Evolutionary conservation across 2,329 filamentous ascomycete species (phyloP).

Genomic region (Aphanoascus verrucosus): DNA sequence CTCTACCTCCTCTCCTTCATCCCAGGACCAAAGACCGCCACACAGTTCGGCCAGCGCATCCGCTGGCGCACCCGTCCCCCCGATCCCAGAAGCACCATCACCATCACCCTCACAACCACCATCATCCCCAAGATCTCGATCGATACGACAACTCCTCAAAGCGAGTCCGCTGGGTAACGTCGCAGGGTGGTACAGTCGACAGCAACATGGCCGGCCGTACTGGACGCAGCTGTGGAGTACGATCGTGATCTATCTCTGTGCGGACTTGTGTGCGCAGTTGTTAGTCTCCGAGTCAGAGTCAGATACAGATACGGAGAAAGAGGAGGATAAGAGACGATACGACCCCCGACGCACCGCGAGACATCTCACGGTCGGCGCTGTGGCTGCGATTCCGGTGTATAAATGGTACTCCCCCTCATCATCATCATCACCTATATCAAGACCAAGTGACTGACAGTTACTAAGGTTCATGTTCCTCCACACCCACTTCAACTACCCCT

Average conservation of each 20-base stretch:
- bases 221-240: conserved; percentile 68
- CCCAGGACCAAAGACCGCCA: no score
- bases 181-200: conserved; percentile 50
- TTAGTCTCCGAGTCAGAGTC: conserved; percentile 38
- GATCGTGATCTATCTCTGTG: conserved; percentile 66
- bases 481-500: conserved; percentile 71
- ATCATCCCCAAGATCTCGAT: not conserved
- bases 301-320: conserved; percentile 34
- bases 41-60: conserved; percentile 3
- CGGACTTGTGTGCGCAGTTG: conserved; percentile 66
- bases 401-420: no score
- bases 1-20: not conserved
- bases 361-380: conserved; percentile 62
- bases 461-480: conserved; percentile 68
- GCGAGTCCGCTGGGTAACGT: conserved; percentile 23
- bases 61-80: not conserved
- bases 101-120: no score
- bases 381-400: conserved; percentile 66
- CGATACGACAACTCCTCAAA: conserved; percentile 7
- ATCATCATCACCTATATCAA: no score
- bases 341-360: conserved; percentile 58
- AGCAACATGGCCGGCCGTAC: conserved; percentile 62
- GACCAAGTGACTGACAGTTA: conserved; percentile 2
- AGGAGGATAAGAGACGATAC: conserved; percentile 39
- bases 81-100: conserved; percentile 4